Base-by-base conservation (phyloP, 2,329 filamentous ascomycete species). In the Aureobasidium lini region DNA sequence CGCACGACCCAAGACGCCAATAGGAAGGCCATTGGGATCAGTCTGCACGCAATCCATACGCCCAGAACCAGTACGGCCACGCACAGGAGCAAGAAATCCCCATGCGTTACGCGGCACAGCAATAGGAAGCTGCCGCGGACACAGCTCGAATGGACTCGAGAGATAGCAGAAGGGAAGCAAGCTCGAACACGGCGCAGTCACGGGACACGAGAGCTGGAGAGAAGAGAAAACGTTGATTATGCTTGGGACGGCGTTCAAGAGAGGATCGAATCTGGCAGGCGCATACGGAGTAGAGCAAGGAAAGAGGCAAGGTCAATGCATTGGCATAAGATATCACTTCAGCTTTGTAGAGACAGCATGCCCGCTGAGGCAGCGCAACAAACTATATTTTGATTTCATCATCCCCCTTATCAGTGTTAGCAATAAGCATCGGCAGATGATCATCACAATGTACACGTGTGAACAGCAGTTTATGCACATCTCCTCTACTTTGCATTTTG, bases 1-100 rank as follows among this genome's bases (percentile, higher is more conserved):
- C 47, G 36, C 57, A 53, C 32, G 57, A 60, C 34, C 48, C 48
- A 31, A 53, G 57, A 54, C 57, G 57, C 36, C 57, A 60, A 40
- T 60, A 60, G 57, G 48, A 42, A 31, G 46, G 44, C 29, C n/a
- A 8, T 15, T 7, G 46, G 36, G 18, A 44, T 10, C 52, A 44
- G 40, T 4, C 15, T 15, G 16, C 29, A 28, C 16, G 36, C 49
- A 53, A 42, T 32, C 34, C 48, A 16, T 39, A 52, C 34, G 23
- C 23, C 23, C 23, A 23, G 23, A 23, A 23, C 23, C 23, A 23
- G 2, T 23, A 23, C 23, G 23, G 23, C 23, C 23, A 23, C 23
- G 29, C 7, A 32, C 48, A 29, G 34, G 34, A 52, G 13, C 48
- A 28, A 29, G 11, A 18, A 13, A 32, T 32, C 11, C 32, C 18